These are phyloP conservation scores for Caryopteris hybrid DNA, from an alignment of 305 asterid species.

Conservation along the genomic window DNA sequence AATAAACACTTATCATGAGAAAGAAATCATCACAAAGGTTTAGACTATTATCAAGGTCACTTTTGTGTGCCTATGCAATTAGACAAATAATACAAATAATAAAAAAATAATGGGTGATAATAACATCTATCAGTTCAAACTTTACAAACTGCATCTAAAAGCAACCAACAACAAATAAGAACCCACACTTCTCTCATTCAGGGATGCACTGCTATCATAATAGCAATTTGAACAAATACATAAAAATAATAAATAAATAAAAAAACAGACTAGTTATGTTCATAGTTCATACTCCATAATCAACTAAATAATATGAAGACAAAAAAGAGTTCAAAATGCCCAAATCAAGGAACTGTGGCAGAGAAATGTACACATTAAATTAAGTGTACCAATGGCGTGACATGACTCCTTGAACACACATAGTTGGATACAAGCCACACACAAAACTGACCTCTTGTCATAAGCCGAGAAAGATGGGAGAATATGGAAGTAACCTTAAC, in stretches of 20 bases:
- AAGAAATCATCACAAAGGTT: not conserved
- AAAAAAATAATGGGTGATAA: not conserved
- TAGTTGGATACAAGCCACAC: not conserved
- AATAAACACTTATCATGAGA: not conserved
- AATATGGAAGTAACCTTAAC: not conserved
- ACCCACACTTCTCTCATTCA: not conserved
- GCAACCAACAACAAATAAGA: not conserved
- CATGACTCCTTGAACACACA: not conserved
- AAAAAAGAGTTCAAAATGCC: not conserved
- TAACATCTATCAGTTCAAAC: not conserved
- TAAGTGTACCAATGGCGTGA: not conserved
- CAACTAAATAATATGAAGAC: not conserved
- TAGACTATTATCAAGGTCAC: not conserved
- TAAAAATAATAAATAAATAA: too few species aligned
- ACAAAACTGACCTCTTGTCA: not conserved
- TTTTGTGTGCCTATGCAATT: not conserved
- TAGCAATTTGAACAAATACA: not conserved
- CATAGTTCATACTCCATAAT: not conserved
- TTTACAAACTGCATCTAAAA: not conserved
- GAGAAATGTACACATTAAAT: not conserved
- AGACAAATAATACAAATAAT: not conserved
- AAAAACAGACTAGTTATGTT: not conserved
- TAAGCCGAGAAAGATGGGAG: not conserved
- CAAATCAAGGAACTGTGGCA: not conserved
- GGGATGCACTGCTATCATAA: not conserved